Evolutionary conservation across 306 rosid species (phyloP).

Genomic region (Lathyrus oleraceus): DNA sequence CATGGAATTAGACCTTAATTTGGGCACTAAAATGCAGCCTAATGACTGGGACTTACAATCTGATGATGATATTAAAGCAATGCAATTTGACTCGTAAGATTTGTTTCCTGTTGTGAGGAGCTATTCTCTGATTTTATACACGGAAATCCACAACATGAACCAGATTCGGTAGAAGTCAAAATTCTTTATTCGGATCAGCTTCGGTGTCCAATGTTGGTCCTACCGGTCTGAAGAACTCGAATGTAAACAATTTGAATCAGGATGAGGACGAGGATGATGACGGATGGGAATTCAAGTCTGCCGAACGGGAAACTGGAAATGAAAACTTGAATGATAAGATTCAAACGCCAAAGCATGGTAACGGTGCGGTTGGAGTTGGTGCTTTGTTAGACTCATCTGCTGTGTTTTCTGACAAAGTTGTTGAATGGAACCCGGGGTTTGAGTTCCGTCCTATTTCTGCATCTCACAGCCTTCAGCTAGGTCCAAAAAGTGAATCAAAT

Average conservation of each 20-base stretch:
- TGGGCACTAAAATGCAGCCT: constrained; percentile 31
- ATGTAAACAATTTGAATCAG: constrained; percentile 36
- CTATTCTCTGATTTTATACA: constrained; percentile 37
- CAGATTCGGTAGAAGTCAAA: constrained; percentile 40
- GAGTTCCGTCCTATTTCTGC: constrained; percentile 49
- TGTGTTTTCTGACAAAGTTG: constrained; percentile 44
- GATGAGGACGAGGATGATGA: constrained; percentile 53
- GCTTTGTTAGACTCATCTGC: constrained; percentile 43
- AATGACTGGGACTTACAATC: constrained; percentile 38
- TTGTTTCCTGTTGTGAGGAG: constrained; percentile 38
- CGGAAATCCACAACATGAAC: constrained; percentile 41
- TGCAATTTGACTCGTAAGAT: constrained; percentile 45
- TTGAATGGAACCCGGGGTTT: constrained; percentile 53
- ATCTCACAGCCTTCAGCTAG: no score
- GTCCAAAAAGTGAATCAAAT: no score
- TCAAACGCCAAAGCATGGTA: constrained; percentile 36
- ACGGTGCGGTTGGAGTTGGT: constrained; percentile 36
- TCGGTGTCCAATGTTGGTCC: constrained; percentile 13
- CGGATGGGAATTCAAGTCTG: constrained; percentile 96
- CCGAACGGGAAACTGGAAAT: constrained; percentile 49
- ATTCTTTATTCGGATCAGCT: constrained; percentile 42
- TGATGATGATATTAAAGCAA: constrained; percentile 29
- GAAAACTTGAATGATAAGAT: constrained; percentile 42
- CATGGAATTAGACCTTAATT: constrained; percentile 35
- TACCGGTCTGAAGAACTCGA: constrained; percentile 24